A percentile compares a stretch with the other conserved stretches of the same genome.
phyloP scores from a whole-genome alignment of 352 stramenopile genomes.

The Phytopythium sindhum region DNA sequence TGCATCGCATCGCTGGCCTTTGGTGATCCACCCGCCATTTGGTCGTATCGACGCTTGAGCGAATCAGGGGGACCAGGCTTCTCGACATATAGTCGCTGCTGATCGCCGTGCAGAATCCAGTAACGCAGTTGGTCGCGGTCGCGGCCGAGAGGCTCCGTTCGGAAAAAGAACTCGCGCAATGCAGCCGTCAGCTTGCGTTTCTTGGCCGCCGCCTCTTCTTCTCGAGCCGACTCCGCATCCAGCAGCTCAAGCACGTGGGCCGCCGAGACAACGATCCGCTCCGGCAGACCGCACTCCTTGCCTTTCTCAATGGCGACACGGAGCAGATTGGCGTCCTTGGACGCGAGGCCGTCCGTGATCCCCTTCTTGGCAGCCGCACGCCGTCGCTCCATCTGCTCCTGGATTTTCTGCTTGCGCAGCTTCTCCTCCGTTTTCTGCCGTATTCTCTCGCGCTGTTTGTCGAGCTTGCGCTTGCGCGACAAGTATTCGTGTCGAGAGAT shows the following conservation, averaged over 20 bases:
- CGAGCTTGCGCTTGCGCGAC: constrained; percentile 64
- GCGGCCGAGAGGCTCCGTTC: constrained; percentile 67
- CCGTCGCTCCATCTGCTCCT: constrained; percentile 69
- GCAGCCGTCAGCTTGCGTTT: constrained; percentile 61
- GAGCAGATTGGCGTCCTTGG: constrained; percentile 54
- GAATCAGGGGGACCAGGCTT: constrained; percentile 36
- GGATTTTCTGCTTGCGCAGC: constrained; percentile 55
- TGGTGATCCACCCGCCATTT: constrained; percentile 23
- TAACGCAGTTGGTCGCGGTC: constrained; percentile 59
- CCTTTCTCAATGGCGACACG: constrained; percentile 64
- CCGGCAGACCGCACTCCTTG: constrained; percentile 60
- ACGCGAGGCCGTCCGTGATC: constrained; percentile 60
- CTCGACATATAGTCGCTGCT: constrained; percentile 68
- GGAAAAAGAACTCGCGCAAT: constrained; percentile 70
- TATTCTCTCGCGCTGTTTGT: constrained; percentile 60
- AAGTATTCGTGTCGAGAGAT: constrained; percentile 85
- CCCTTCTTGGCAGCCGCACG: constrained; percentile 53
- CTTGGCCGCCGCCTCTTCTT: constrained; percentile 57
- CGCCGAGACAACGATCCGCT: constrained; percentile 65
- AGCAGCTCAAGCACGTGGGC: constrained; percentile 76
- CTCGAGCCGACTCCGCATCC: constrained; percentile 56
- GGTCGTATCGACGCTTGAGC: constrained; percentile 47
- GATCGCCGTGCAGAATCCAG: constrained; percentile 74
- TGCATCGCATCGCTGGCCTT: constrained; percentile 12
- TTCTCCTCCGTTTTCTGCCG: constrained; percentile 52